Conservation (phyloP, 2,329 filamentous ascomycete species). For the Colletotrichum australisinense region DNA sequence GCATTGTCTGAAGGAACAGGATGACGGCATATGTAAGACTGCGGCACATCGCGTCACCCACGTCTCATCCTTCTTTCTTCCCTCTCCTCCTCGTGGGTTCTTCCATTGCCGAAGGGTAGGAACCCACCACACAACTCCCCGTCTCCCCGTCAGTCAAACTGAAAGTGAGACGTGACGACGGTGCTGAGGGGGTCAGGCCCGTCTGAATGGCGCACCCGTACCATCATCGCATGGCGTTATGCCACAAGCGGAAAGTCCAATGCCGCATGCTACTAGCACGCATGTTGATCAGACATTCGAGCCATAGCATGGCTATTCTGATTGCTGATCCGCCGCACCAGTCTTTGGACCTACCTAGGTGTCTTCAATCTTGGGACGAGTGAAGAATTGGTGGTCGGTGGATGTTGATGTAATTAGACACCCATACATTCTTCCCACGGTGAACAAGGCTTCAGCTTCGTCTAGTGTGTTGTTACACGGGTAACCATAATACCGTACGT, state of each 20-base stretch:
- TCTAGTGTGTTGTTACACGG: background rate
- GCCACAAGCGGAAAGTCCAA: constrained; percentile 16
- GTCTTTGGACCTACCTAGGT: background rate
- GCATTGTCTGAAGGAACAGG: background rate
- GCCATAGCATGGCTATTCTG: background rate
- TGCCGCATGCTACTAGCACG: background rate
- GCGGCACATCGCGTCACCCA: constrained; percentile 1
- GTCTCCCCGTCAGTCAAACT: background rate
- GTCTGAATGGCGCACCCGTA: constrained; percentile 7
- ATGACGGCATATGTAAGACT: constrained; percentile 1
- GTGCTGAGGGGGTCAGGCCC: background rate
- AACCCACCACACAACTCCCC: background rate
- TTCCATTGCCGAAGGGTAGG: background rate
- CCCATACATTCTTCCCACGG: background rate
- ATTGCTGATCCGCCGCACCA: constrained; percentile 10
- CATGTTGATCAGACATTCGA: constrained; percentile 7
- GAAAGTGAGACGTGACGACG: background rate
- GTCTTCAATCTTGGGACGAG: background rate
- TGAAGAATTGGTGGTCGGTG: too few species aligned
- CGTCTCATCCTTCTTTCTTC: background rate
- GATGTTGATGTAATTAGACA: background rate
- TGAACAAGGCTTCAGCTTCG: background rate
- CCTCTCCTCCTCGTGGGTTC: background rate
- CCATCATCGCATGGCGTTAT: constrained; percentile 16
- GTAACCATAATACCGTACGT: background rate